These are phyloP conservation scores for Rhodotorula sp. DNA, from an alignment of 1,284 basidiomycete species.

Conservation along the genomic window DNA sequence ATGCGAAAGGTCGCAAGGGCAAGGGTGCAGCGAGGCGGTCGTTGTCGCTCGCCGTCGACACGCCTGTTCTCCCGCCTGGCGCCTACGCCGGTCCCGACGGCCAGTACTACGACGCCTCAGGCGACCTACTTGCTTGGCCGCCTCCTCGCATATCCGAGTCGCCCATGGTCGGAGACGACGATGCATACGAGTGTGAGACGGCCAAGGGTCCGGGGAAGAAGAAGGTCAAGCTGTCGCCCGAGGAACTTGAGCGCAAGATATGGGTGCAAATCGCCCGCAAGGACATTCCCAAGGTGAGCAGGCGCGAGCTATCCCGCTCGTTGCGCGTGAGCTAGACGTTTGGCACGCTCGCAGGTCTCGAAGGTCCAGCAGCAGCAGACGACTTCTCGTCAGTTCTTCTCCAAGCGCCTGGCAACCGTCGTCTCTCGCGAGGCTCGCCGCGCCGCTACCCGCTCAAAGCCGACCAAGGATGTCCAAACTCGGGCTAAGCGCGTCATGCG, in stretches of 20 bases:
- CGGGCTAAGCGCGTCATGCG: slow-evolving; percentile 82
- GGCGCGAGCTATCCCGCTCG: fast-evolving
- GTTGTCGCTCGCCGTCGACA: slow-evolving; percentile 14
- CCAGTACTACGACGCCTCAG: slow-evolving; percentile 19
- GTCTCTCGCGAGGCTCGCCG: slow-evolving; percentile 43
- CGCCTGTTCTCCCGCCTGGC: slow-evolving; percentile 8
- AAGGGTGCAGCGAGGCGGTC: slow-evolving; percentile 4
- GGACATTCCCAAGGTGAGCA: slow-evolving; percentile 41
- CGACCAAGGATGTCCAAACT: slow-evolving; percentile 81
- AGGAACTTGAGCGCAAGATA: slow-evolving; percentile 35
- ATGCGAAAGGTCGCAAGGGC: slow-evolving; percentile 6
- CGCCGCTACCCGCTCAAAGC: slow-evolving; percentile 74
- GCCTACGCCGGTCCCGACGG: slow-evolving; percentile 13
- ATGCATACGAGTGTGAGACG: background rate
- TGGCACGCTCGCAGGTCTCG: slow-evolving; percentile 16
- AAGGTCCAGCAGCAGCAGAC: slow-evolving; percentile 30
- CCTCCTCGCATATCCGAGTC: slow-evolving; percentile 6
- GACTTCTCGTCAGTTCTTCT: slow-evolving; percentile 38
- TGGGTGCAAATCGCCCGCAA: slow-evolving; percentile 43
- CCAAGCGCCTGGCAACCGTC: slow-evolving; percentile 40
- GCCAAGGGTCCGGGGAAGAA: slow-evolving; percentile 3
- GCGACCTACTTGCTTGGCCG: slow-evolving; percentile 7
- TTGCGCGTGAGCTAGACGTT: fast-evolving
- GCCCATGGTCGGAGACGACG: slow-evolving; percentile 2
- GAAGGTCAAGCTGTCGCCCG: slow-evolving; percentile 16